phyloP scores from a whole-genome alignment of 2,329 filamentous ascomycete genomes.

The Cladophialophora immunda region DNA sequence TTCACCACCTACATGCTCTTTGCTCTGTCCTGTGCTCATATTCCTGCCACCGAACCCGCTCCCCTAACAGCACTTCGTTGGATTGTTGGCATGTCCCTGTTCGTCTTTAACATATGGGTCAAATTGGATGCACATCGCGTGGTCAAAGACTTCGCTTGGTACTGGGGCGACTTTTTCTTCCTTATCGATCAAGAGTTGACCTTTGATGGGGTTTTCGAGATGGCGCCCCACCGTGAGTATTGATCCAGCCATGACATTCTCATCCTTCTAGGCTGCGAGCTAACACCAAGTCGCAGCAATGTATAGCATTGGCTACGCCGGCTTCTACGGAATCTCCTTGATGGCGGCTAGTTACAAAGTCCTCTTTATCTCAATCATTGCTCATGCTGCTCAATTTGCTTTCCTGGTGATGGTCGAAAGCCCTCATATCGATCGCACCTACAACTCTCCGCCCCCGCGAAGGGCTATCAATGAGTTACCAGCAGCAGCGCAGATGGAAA shows the following conservation, averaged over 20 bases:
- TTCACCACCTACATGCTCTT: slow-evolving; percentile 97
- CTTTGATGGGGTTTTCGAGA: slow-evolving; percentile 98
- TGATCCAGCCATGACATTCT: background rate
- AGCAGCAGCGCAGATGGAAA: slow-evolving; percentile 46
- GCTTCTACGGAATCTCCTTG: slow-evolving; percentile 97
- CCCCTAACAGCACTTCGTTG: slow-evolving; percentile 78
- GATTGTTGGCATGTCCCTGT: slow-evolving; percentile 77
- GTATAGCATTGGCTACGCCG: slow-evolving; percentile 98
- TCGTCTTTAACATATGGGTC: slow-evolving; percentile 97
- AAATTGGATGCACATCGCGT: slow-evolving; percentile 97
- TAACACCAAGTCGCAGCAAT: slow-evolving; percentile 62
- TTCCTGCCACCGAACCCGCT: slow-evolving; percentile 75
- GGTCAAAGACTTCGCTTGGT: slow-evolving; percentile 99
- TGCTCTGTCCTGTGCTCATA: slow-evolving; percentile 83
- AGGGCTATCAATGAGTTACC: slow-evolving; percentile 46
- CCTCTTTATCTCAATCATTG: slow-evolving; percentile 93
- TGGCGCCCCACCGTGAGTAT: slow-evolving; percentile 79
- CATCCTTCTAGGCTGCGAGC: background rate
- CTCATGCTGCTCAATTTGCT: slow-evolving; percentile 91
- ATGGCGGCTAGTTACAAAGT: slow-evolving; percentile 99
- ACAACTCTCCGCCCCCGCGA: slow-evolving; percentile 83
- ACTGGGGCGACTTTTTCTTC: slow-evolving; percentile 99
- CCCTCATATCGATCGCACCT: slow-evolving; percentile 97
- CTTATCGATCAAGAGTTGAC: slow-evolving; percentile 97
- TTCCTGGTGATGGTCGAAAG: slow-evolving; percentile 94